Conservation (phyloP, 2,329 filamentous ascomycete species). For the Alternaria dauci region DNA sequence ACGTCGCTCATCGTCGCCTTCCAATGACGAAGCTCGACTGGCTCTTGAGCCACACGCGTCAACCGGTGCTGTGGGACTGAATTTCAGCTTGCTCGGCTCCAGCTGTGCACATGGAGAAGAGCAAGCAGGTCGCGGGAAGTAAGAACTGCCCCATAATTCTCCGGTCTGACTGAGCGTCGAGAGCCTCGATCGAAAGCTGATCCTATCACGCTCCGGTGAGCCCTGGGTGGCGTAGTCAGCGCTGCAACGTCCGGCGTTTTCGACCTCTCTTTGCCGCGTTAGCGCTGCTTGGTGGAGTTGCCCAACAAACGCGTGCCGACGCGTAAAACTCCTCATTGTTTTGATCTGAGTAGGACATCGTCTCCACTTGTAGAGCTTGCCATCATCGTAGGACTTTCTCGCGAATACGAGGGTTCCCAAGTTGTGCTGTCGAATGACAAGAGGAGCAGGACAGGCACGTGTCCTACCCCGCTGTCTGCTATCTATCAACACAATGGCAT, state of each 20-base stretch:
- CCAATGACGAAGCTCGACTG: slow-evolving; percentile 20
- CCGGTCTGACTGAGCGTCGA: slow-evolving; percentile 12
- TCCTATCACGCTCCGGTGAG: slow-evolving; percentile 13
- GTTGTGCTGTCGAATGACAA: background rate
- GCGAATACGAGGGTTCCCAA: background rate
- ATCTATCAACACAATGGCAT: background rate
- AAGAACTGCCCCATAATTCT: slow-evolving; percentile 8
- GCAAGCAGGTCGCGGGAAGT: background rate
- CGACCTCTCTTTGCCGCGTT: slow-evolving; percentile 17
- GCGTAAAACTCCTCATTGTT: slow-evolving; percentile 12
- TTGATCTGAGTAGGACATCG: background rate
- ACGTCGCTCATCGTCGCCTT: background rate
- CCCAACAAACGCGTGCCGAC: slow-evolving; percentile 30
- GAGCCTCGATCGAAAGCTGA: slow-evolving; percentile 6
- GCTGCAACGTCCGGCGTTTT: slow-evolving; percentile 27
- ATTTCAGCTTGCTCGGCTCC: slow-evolving; percentile 6
- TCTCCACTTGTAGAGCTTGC: background rate
- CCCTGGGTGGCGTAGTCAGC: slow-evolving; percentile 16
- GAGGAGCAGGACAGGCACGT: background rate
- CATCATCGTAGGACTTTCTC: background rate
- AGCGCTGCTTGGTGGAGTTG: slow-evolving; percentile 16
- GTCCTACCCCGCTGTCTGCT: background rate
- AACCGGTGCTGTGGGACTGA: slow-evolving; percentile 3
- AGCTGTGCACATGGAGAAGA: slow-evolving; percentile 1
- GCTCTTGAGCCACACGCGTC: slow-evolving; percentile 1